Base-by-base conservation (phyloP, 495 filamentous ascomycete species). In the Daldinia caldariorum region DNA sequence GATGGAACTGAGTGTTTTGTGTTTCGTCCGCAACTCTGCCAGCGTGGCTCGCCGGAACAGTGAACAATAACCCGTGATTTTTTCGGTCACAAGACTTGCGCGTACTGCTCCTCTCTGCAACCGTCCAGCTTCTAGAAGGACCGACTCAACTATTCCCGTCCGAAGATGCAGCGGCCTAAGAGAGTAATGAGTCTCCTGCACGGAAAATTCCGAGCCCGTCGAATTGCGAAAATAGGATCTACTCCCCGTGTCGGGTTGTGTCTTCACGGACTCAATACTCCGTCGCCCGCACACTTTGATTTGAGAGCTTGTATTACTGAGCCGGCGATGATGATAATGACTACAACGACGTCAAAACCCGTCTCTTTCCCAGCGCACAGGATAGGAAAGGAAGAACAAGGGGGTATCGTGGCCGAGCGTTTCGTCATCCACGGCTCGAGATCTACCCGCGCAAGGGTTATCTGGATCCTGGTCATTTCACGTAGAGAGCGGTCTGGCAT, bases 371-470 rank as follows among this genome's bases (percentile, higher is more conserved):
- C 61, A 68, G 39, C 12, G 26, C 32, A 39, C 60, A 60, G 35
- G 50, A 68, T 37, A 20, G 59, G 58, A 68, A 72, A 54, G 18
- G 56, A 35, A 56, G 56, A 57, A 61, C 70, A 72, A 61, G 70
- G 70, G 70, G 65, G 65, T 64, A 68, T 68, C 70, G 70, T 68
- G 70, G 61, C 61, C 65, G 58, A 65, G 61, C 43, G 70, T 73
- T 73, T 73, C 70, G 70, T 73, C 70, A 73, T 73, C 66, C 70
- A 73, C 70, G 70, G 70, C 62, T 73, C 29, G 49, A 70, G 66
- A 73, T 73, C 66, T 73, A 66, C 66, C 70, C 70, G 70, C 63
- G 58, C 62, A 20, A 67, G 70, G 70, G 31, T 69, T 62, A 65
- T 54, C 58, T 66, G 12, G 29, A 58, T 47, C 61, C 62, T 10